A percentile compares a stretch with the other conserved stretches of the same genome.
Evolutionary conservation across 257 asterid species (phyloP).

Genomic region (Scutellaria galericulata): DNA sequence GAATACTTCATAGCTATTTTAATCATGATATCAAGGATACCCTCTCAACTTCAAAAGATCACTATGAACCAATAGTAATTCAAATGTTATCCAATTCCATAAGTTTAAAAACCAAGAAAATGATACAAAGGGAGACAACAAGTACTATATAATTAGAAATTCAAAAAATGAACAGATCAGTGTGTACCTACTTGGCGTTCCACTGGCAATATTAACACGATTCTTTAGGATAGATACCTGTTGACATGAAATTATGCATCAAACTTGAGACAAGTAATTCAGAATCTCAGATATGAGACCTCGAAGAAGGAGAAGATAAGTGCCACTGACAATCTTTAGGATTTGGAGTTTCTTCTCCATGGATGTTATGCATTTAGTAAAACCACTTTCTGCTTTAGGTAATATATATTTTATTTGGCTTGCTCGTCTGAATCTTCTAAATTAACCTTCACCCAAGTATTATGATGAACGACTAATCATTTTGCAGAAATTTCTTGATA

Average conservation of each 20-base stretch:
- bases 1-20: conserved; percentile 3
- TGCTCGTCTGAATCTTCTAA: no score
- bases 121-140: conserved; percentile 3
- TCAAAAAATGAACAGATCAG: conserved; percentile 26
- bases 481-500: no score
- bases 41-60: conserved; percentile 10
- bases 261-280: conserved; percentile 24
- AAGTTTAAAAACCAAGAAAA: not conserved
- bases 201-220: conserved; percentile 91
- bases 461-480: no score
- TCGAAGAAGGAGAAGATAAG: conserved; percentile 20
- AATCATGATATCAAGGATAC: conserved; percentile 20
- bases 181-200: conserved; percentile 90
- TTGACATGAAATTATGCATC: conserved; percentile 27
- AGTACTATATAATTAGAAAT: conserved; percentile 18
- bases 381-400: no score
- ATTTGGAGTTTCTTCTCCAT: no score
- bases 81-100: conserved; percentile 12
- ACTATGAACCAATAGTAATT: conserved; percentile 6
- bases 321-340: not conserved
- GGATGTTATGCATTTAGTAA: no score
- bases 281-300: conserved; percentile 1
- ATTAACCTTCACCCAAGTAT: no score
- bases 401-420: not conserved
- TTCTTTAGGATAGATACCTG: conserved; percentile 74